Conservation (phyloP, 257 asterid genomes). For the Przewalskia tangutica region DNA sequence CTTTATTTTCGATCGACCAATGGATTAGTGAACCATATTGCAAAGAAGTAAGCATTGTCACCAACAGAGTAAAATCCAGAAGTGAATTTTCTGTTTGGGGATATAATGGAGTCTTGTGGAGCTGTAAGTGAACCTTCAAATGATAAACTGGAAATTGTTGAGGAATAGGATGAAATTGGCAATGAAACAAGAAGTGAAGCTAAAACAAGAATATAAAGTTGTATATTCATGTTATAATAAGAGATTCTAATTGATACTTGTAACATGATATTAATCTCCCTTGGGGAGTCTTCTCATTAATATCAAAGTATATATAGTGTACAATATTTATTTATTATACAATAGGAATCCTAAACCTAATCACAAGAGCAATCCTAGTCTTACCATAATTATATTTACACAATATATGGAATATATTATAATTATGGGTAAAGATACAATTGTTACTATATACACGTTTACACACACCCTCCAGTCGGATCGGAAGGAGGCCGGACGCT, state of each 20-base stretch:
- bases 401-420: no score
- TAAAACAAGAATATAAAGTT: neutral
- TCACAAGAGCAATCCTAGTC: no score
- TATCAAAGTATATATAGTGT: no score
- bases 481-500: no score
- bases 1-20: neutral
- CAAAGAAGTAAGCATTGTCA: conserved; percentile 21
- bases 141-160: neutral
- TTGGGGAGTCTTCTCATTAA: no score
- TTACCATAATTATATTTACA: no score
- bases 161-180: conserved; percentile 3
- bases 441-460: no score
- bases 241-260: neutral
- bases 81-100: conserved; percentile 4
- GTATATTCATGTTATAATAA: neutral
- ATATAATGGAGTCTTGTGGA: conserved; percentile 4
- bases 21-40: conserved; percentile 17
- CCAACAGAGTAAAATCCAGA: conserved; percentile 24
- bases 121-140: conserved; percentile 6
- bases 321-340: no score
- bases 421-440: no score
- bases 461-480: no score
- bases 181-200: neutral
- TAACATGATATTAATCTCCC: no score
- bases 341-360: no score